Evolutionary conservation across 1,139 yeast genomes (phyloP).

Genomic region (Candida albicans): DNA sequence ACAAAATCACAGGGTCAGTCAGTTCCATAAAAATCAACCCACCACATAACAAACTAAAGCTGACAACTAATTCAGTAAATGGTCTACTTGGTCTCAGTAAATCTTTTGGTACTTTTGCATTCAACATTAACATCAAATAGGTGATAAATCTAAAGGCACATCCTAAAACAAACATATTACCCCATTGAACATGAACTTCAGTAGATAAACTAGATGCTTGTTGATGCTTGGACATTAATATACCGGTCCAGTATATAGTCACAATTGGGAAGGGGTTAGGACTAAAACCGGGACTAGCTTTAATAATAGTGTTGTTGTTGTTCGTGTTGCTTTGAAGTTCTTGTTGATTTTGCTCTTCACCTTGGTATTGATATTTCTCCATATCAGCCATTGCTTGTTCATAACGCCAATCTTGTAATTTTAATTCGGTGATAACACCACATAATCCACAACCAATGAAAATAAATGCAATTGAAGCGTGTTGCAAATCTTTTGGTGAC

Average conservation of each 20-base stretch:
- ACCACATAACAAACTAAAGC: conserved; percentile 81
- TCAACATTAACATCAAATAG: conserved; percentile 55
- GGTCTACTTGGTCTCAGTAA: conserved; percentile 58
- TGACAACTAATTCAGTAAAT: conserved; percentile 75
- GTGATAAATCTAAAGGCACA: conserved; percentile 75
- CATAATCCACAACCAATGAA: conserved; percentile 90
- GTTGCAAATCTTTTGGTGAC: conserved; percentile 93
- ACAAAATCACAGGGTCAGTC: conserved; percentile 79
- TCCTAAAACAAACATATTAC: conserved; percentile 72
- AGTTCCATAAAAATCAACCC: conserved; percentile 92
- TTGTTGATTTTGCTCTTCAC: too few relatives aligned
- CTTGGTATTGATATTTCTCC: conserved; percentile 7
- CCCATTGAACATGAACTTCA: conserved; percentile 88
- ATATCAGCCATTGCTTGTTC: conserved; percentile 34
- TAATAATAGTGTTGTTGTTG: conserved; percentile 13
- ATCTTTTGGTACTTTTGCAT: conserved; percentile 22
- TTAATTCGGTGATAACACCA: conserved; percentile 77
- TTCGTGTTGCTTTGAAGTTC: neutral
- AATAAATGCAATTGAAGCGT: conserved; percentile 92
- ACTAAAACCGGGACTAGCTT: conserved; percentile 70
- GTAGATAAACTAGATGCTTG: conserved; percentile 82
- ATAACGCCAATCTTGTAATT: conserved; percentile 49
- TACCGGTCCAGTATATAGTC: conserved; percentile 94
- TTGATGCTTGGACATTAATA: conserved; percentile 91
- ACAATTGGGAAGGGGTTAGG: conserved; percentile 93